Evolutionary conservation across 768 basidiomycete genomes (phyloP), one percentile per base, ranked within the genome.

Genomic region (Lentinula sp.): DNA sequence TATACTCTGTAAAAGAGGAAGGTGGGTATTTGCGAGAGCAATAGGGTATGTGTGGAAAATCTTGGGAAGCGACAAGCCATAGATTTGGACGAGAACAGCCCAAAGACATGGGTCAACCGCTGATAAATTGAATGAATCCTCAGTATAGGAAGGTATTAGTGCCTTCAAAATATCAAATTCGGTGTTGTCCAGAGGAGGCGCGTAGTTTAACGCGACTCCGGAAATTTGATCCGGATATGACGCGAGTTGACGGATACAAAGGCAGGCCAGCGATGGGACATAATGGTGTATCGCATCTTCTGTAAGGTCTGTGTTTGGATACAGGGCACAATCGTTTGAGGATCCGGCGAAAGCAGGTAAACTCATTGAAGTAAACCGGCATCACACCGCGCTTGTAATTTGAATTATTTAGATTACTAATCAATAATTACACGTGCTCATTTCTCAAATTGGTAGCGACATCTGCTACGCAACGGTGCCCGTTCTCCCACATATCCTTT

Each of bases 71-170:
- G 70, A 61, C 65, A 80, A 67, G 73, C 63, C 10, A 66, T 85
- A 85, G 35, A 89, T 66, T 66, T 90, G 90, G 4, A 81, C 74
- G 46, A 92, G 61, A 18, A 80, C 73, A 0, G 79, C 82, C 87
- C 89, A 91, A 13, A 87, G 71, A 10, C 78, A 74, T 1, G 89
- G 86, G 64, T 87, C 82, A 1, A 81, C 68, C 0, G 63, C 57
- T 35, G 52, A 71, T 18, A 65, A 67, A 66, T 49, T 71, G 52
- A 61, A 43, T 23, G 68, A 61, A 28, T 69, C 61, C n/a, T 49
- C 54, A 8, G 62, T 46, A 37, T 66, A 66, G 12, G 64, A 62
- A 3, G 79, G 79, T 33, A 81, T 71, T 48, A 83, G 71, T 8
- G 76, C 74, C 32, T 69, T 71, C n/a, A 81, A 68, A 50, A 79